Evolutionary conservation across 2,329 filamentous ascomycete species (phyloP).

Genomic region (Diplodia intermedia): DNA sequence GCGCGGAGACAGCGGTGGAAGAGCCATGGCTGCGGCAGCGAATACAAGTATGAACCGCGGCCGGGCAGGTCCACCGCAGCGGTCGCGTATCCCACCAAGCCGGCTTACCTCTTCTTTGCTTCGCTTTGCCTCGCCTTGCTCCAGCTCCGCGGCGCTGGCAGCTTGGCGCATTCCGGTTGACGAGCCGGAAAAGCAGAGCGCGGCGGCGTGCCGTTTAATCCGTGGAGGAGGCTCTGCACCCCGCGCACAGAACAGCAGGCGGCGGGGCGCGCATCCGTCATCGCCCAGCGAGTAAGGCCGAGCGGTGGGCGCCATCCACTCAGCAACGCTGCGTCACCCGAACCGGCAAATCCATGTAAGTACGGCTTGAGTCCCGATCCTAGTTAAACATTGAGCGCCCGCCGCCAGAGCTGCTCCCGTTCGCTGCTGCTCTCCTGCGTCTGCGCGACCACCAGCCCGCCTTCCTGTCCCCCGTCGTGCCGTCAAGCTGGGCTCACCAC

Average conservation of each 20-base stretch:
- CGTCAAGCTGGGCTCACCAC: slow-evolving; percentile 15
- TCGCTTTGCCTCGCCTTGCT: too few relatives aligned
- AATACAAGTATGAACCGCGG: slow-evolving; percentile 18
- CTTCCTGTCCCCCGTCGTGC: background rate
- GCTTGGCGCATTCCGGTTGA: slow-evolving; percentile 13
- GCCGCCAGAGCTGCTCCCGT: background rate
- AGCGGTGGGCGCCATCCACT: slow-evolving; percentile 19
- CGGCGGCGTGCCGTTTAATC: slow-evolving; percentile 9
- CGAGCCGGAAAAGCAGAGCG: background rate
- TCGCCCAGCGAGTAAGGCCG: slow-evolving; percentile 29
- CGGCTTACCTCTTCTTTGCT: slow-evolving; percentile 22
- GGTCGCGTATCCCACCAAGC: slow-evolving; percentile 23
- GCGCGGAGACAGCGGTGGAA: slow-evolving; percentile 4
- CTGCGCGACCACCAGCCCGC: background rate
- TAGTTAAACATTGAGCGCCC: slow-evolving; percentile 26
- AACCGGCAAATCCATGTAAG: slow-evolving; percentile 30
- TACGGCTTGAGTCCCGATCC: slow-evolving; percentile 7
- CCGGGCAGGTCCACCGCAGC: slow-evolving; percentile 1
- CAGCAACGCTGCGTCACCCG: slow-evolving; percentile 14
- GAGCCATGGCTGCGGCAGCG: slow-evolving; percentile 1
- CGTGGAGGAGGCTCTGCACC: slow-evolving; percentile 24
- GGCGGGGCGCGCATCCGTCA: slow-evolving; percentile 25
- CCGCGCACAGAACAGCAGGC: slow-evolving; percentile 24
- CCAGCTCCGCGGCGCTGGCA: background rate
- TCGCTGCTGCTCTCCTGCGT: slow-evolving; percentile 2